phyloP scores from a whole-genome alignment of 2,329 filamentous ascomycete species.

The Microdochium trichocladiopsis region DNA sequence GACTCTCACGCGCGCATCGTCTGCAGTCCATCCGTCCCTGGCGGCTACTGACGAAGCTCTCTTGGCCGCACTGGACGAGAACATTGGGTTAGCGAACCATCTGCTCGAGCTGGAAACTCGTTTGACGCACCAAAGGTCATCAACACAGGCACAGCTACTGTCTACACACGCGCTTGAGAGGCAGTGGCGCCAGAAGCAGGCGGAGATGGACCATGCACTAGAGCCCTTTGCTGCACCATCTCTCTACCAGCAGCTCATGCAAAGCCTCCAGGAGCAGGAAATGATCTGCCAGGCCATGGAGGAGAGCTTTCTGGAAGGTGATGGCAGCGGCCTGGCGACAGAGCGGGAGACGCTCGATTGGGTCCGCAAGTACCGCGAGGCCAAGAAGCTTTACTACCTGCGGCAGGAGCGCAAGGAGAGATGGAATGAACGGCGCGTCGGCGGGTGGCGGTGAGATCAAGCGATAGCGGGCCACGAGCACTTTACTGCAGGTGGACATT shows the following conservation, averaged over 20 bases:
- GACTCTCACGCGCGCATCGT: constrained; percentile 62
- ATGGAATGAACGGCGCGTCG: constrained; percentile 94
- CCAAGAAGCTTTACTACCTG: constrained; percentile 70
- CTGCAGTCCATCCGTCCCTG: constrained; percentile 66
- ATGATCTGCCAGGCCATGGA: constrained; percentile 73
- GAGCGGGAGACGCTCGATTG: constrained; percentile 85
- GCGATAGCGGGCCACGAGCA: not conserved
- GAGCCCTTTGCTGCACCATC: constrained; percentile 80
- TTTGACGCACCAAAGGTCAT: constrained; percentile 54
- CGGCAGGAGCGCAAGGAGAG: constrained; percentile 81
- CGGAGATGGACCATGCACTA: constrained; percentile 80
- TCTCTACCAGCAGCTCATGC: constrained; percentile 73
- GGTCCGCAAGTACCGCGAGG: constrained; percentile 73
- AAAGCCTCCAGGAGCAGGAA: constrained; percentile 77
- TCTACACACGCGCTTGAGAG: constrained; percentile 80
- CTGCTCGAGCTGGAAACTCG: constrained; percentile 53
- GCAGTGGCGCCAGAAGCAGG: constrained; percentile 85
- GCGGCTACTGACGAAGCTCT: constrained; percentile 58
- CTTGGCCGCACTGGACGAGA: constrained; percentile 58
- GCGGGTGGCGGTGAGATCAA: constrained; percentile 71
- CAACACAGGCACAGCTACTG: constrained; percentile 74
- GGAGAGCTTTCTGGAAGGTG: constrained; percentile 79
- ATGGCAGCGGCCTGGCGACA: constrained; percentile 44
- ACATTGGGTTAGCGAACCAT: constrained; percentile 61
- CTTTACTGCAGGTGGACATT: no score